Evolutionary conservation across 2,329 filamentous ascomycete genomes (phyloP), one percentile per base, ranked within the genome.

Genomic region (Arthrobotrys musiformis): DNA sequence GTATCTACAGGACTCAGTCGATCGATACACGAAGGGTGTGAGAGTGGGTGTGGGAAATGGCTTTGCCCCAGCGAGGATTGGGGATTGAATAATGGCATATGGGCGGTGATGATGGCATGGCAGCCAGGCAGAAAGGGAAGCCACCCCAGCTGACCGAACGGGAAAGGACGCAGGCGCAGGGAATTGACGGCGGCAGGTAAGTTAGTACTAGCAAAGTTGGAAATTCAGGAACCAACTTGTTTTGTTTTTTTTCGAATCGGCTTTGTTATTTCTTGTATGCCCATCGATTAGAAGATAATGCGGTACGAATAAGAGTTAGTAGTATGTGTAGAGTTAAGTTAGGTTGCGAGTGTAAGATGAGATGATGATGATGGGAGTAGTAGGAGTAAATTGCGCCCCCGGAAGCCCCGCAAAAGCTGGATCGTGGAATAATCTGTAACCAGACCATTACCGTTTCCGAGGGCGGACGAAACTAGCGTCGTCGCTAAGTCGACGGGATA

Each of bases 401-500:
- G 26, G n/a, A 15, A 33, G 50, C 50, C 50, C 50, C 50, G 50
- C 50, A 54, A 35, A 35, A 35, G 44, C 46, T 42, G 46, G 44
- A 66, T 52, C 52, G 30, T 58, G 52, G 26, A 58, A 58, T 58
- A 58, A 46, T 46, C 62, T 74, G 61, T 67, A 76, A 76, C 70
- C 44, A 69, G 70, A 69, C 56, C 56, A 62, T 68, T 75, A 35
- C 62, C 52, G 63, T 63, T 60, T 75, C 70, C 62, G 52, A 68
- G 54, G 50, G 63, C 62, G 42, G 44, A 58, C 35, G 54, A 62
- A 58, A 60, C 48, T 64, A 72, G 58, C 58, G 58, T 58, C 26
- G 68, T 64, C 68, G 68, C 68, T 72, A 63, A 72, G 46, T 72
- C 58, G 68, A 64, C 46, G 58, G 58, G 46, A 19, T 66, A 42